Evolutionary conservation across 148 eudicot species (phyloP), one percentile per base, ranked within the genome.

Genomic region (Silene conica): DNA sequence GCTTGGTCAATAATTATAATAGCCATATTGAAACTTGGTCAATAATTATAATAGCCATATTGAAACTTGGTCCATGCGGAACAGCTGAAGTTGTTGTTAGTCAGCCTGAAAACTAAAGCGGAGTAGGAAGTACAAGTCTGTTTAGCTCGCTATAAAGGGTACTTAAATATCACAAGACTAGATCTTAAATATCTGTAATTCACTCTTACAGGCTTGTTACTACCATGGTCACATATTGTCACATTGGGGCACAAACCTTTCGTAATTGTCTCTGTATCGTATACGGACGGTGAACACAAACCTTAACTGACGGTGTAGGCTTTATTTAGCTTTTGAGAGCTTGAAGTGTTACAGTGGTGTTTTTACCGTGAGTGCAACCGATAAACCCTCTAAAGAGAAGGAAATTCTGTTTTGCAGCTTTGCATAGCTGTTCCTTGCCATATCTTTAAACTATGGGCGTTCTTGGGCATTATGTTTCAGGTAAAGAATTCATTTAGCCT

Each of bases 381-480:
- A 50, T 13, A 2, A 13, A 50, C 55, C 55, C 55, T 50, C 1
- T 50, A 50, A 5, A 50, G 18, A 50, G 55, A 50, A 50, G 55
- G 55, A 50, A 50, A 50, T n/a, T 68, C 21, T 74, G 78, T 59
- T 74, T 55, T 67, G 77, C 88, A 94, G 98, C 80, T 94, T 31
- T 91, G 98, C 76, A 90, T 94, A 76, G 97, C 97, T 59, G 97
- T 94, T 71, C 98, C 97, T 72, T 94, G 97, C 83, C 96, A 90
- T 60, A 89, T 92, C 45, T 94, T 94, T 86, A 91, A 88, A 77
- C 88, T 89, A 71, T 94, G 98, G 98, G 98, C 98, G 69, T 94
- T 94, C 80, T 75, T 89, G 38, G 91, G 96, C 46, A 94, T 94
- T 67, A 89, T 94, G 98, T 82, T 88, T 78, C 97, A 94, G 98